These are phyloP conservation scores for Blastomyces emzantsi DNA, from an alignment of 2,329 filamentous ascomycete genomes.

Conservation along the genomic window DNA sequence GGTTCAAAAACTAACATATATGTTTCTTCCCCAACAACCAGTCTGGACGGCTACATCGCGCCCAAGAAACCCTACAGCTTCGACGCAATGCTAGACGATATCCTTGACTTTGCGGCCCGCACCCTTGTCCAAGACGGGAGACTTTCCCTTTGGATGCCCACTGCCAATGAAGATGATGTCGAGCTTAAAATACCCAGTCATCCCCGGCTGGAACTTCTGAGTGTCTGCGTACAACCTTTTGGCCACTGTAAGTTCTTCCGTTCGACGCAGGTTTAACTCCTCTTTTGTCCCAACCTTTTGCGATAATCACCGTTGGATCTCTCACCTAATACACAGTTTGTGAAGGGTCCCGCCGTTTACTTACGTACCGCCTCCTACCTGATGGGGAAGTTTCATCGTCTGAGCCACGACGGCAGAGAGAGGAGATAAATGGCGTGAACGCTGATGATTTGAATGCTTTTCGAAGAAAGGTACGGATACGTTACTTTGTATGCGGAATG, in stretches of 20 bases:
- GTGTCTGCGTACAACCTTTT: constrained; percentile 75
- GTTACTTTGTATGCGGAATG: neutral
- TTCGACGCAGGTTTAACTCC: neutral
- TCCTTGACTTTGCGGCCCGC: constrained; percentile 68
- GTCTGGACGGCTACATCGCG: constrained; percentile 62
- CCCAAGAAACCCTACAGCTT: constrained; percentile 93
- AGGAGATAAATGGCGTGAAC: constrained; percentile 35
- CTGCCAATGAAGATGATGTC: constrained; percentile 66
- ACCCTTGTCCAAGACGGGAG: constrained; percentile 71
- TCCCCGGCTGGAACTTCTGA: constrained; percentile 62
- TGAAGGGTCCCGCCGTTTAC: constrained; percentile 73
- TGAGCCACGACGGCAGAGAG: constrained; percentile 27
- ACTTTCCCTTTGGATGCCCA: constrained; percentile 95
- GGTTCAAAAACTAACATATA: neutral
- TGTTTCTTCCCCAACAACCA: constrained; percentile 19
- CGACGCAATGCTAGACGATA: constrained; percentile 78
- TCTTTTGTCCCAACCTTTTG: neutral
- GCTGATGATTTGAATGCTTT: constrained; percentile 63
- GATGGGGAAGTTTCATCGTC: constrained; percentile 41
- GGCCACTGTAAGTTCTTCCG: constrained; percentile 60
- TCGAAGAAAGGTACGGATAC: constrained; percentile 41
- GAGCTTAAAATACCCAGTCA: constrained; percentile 71
- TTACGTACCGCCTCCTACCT: constrained; percentile 69
- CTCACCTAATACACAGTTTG: neutral
- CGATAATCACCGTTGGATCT: neutral